Conservation (phyloP, 768 basidiomycete species). For the Mycena sanguinolenta region DNA sequence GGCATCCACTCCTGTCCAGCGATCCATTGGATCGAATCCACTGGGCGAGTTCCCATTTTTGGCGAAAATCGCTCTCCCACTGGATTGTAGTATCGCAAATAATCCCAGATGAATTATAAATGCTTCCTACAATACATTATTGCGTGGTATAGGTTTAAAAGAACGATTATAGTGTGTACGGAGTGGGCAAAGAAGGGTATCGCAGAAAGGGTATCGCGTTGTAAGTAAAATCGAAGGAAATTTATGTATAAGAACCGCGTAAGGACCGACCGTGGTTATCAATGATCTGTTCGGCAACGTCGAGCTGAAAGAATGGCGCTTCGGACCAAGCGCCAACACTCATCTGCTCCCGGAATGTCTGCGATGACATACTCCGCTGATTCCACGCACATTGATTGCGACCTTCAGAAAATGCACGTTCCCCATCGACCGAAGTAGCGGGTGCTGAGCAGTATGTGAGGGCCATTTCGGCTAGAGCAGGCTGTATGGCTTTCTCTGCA, state of each 20-base stretch:
- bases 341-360: constrained; percentile 35
- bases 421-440: constrained; percentile 29
- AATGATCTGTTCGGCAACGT: constrained; percentile 20
- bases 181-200: background rate
- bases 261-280: background rate
- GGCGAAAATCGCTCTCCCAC: background rate
- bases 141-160: no score
- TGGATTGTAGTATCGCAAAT: background rate
- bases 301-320: constrained; percentile 29
- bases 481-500: constrained; percentile 1
- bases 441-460: constrained; percentile 26
- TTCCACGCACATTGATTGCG: constrained; percentile 32
- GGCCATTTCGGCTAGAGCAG: constrained; percentile 24
- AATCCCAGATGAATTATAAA: no score
- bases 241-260: background rate
- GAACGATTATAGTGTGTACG: background rate
- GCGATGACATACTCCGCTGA: constrained; percentile 31
- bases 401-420: constrained; percentile 31
- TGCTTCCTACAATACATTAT: background rate
- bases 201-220: background rate
- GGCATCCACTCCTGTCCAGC: constrained; percentile 19
- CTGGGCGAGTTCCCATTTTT: background rate
- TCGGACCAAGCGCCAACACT: constrained; percentile 24
- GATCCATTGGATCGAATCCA: constrained; percentile 20
- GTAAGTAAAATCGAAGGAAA: background rate